phyloP scores from a whole-genome alignment of 495 filamentous ascomycete genomes.

The Aspergillus indologenus region DNA sequence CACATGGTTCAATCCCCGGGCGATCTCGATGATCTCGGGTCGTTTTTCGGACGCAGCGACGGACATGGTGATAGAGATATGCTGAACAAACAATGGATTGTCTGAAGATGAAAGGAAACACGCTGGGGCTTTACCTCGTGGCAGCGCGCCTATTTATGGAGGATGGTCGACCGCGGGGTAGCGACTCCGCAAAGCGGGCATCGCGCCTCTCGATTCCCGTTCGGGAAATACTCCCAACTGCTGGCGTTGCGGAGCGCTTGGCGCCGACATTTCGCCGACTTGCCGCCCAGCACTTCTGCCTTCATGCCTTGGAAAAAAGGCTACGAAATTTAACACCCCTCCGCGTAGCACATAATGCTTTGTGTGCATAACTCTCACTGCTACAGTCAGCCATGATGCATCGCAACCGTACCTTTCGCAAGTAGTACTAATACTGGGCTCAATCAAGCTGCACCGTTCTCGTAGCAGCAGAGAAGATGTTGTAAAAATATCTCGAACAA shows the following conservation, averaged over 20 bases:
- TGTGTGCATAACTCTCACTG: too few relatives aligned
- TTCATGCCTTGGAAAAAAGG: neutral
- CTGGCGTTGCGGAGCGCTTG: neutral
- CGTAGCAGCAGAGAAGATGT: too few relatives aligned
- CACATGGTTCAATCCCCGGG: conserved; percentile 36
- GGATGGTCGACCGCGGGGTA: neutral
- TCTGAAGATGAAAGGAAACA: neutral
- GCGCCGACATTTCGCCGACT: neutral
- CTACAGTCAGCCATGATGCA: too few relatives aligned
- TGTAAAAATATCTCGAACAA: too few relatives aligned
- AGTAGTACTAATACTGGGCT: too few relatives aligned
- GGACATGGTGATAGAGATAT: conserved; percentile 15
- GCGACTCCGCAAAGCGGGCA: neutral
- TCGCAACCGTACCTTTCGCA: too few relatives aligned
- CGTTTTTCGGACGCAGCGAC: conserved; percentile 40
- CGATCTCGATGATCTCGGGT: conserved; percentile 42
- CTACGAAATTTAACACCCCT: too few relatives aligned
- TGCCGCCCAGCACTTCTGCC: too few relatives aligned
- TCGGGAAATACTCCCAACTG: neutral
- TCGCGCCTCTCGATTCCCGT: neutral
- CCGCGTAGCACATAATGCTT: too few relatives aligned
- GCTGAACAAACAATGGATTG: conserved; percentile 6
- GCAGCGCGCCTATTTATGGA: neutral
- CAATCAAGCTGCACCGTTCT: too few relatives aligned
- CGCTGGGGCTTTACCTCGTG: neutral